A percentile compares a stretch with the other conserved stretches of the same genome.
phyloP scores from a whole-genome alignment of 768 basidiomycete species.

The Lactifluus piperatus region DNA sequence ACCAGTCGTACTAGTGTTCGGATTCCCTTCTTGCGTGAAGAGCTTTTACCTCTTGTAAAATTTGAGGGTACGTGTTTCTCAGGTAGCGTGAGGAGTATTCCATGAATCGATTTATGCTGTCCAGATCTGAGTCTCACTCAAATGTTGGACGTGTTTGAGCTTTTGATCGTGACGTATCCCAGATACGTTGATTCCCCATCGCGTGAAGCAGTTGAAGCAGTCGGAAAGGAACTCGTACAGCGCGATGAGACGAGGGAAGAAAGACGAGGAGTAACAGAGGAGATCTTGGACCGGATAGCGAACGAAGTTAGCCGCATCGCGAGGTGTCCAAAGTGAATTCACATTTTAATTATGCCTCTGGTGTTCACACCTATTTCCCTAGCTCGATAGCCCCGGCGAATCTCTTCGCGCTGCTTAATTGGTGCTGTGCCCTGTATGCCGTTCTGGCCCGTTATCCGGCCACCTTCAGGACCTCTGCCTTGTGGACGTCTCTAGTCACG shows the following conservation, averaged over 20 bases:
- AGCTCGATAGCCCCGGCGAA: slow-evolving; percentile 43
- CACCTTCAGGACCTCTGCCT: slow-evolving; percentile 37
- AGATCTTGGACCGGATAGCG: slow-evolving; percentile 69
- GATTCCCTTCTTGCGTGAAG: slow-evolving; percentile 52
- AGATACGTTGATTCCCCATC: slow-evolving; percentile 70
- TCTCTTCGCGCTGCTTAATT: slow-evolving; percentile 60
- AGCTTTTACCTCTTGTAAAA: slow-evolving; percentile 46
- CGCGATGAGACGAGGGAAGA: slow-evolving; percentile 50
- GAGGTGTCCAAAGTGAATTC: slow-evolving; percentile 49
- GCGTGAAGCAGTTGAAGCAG: slow-evolving; percentile 57
- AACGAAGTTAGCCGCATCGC: slow-evolving; percentile 53
- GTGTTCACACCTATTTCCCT: neutral
- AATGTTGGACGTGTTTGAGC: slow-evolving; percentile 57
- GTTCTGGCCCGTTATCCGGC: slow-evolving; percentile 38
- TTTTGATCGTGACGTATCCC: slow-evolving; percentile 69
- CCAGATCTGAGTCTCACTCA: slow-evolving; percentile 55
- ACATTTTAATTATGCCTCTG: neutral
- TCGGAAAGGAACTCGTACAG: slow-evolving; percentile 54
- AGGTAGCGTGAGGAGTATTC: neutral
- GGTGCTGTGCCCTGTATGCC: slow-evolving; percentile 58
- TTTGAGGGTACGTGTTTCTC: slow-evolving; percentile 43
- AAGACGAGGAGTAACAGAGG: slow-evolving; percentile 54
- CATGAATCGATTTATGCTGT: slow-evolving; percentile 6
- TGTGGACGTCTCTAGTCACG: slow-evolving; percentile 46
- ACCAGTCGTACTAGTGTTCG: slow-evolving; percentile 46